phyloP scores from a whole-genome alignment of 2,329 filamentous ascomycete genomes.

The Aspergillus sp. region DNA sequence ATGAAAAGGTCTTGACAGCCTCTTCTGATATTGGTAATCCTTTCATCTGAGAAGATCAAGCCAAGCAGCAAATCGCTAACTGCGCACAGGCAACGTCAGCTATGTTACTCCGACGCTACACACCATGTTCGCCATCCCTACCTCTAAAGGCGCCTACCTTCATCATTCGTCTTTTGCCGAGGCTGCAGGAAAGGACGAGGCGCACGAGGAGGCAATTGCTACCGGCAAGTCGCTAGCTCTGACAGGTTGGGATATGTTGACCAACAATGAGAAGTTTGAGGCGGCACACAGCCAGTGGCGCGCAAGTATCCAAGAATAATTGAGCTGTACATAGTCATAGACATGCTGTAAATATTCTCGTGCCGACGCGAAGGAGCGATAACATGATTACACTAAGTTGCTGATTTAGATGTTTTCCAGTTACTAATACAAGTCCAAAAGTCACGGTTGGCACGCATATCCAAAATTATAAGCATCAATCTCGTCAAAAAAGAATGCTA shows the following conservation, averaged over 20 bases:
- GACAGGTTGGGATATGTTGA: constrained; percentile 28
- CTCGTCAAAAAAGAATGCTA: too few relatives aligned
- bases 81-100: constrained; percentile 41
- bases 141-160: constrained; percentile 25
- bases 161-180: constrained; percentile 41
- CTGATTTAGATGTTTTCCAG: too few relatives aligned
- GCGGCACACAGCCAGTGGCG: constrained; percentile 20
- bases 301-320: constrained; percentile 14
- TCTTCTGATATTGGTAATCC: constrained; percentile 43
- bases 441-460: too few relatives aligned
- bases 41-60: too few relatives aligned
- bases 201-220: constrained; percentile 38
- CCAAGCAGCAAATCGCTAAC: too few relatives aligned
- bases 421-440: too few relatives aligned
- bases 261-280: constrained; percentile 17
- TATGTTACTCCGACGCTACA: constrained; percentile 45
- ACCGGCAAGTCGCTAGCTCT: constrained; percentile 43
- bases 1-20: constrained; percentile 34
- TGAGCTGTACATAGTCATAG: background rate
- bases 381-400: too few relatives aligned
- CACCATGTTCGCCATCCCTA: constrained; percentile 42
- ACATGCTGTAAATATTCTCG: background rate
- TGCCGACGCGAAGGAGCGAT: too few relatives aligned
- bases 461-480: too few relatives aligned
- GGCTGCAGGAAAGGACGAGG: constrained; percentile 37